Evolutionary conservation across 495 filamentous ascomycete species (phyloP).

Genomic region (Choiromyces venosus): DNA sequence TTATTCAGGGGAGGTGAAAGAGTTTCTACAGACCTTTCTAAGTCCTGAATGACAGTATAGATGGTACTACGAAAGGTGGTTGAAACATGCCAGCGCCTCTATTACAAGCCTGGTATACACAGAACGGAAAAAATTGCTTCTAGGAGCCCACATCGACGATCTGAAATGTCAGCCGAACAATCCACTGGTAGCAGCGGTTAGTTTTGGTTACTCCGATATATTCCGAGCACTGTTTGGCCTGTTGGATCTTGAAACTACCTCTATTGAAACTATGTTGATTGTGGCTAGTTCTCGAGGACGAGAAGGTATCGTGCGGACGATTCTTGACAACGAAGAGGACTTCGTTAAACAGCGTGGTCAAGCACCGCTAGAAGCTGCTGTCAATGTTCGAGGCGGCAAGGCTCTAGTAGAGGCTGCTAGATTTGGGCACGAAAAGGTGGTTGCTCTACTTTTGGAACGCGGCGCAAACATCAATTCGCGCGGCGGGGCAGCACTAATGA

Average conservation of each 20-base stretch:
- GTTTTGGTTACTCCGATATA: not conserved
- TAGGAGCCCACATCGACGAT: not conserved
- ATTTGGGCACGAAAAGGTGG: not conserved
- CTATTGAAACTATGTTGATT: not conserved
- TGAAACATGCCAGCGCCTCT: not conserved
- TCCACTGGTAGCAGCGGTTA: not conserved
- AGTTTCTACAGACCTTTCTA: constrained; percentile 1
- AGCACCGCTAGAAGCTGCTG: not conserved
- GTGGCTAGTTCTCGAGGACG: not conserved
- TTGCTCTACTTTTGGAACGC: constrained; percentile 7
- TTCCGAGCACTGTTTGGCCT: not conserved
- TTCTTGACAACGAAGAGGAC: constrained; percentile 3
- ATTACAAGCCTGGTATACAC: not conserved
- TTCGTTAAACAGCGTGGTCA: not conserved
- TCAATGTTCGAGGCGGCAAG: not conserved
- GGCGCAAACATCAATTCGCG: constrained; percentile 8
- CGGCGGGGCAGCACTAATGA: not conserved
- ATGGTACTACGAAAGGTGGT: not conserved
- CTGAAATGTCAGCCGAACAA: not conserved
- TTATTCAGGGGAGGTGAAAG: not conserved
- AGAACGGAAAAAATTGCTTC: not conserved
- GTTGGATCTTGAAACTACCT: not conserved
- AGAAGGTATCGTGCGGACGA: not conserved
- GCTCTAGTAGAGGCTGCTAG: constrained; percentile 6
- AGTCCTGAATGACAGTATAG: not conserved